Base-by-base conservation (phyloP, 2,329 filamentous ascomycete genomes). In the Cryoendolithus antarcticus region DNA sequence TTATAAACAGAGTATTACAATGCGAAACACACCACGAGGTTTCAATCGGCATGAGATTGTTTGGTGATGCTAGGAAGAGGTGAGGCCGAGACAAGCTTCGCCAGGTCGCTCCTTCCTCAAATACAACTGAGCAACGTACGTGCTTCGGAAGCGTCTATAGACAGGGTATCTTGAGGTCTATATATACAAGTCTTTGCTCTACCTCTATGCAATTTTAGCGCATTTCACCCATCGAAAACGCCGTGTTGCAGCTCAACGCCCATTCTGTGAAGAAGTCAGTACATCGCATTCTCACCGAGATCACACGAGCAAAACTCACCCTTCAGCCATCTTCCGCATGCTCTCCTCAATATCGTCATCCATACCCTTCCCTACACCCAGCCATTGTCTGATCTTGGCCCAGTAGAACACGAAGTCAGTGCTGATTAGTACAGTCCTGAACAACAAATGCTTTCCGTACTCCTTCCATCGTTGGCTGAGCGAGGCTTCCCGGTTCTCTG, bases 331-430 rank as follows among this genome's bases (percentile, higher is more conserved):
- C 41, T 71, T 74, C 61, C 75, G 80, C 86, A 96, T 93, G 50
- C 81, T 74, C 55, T 74, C 73, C 67, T 96, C 91, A 45, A 96
- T 78, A 58, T 89, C 86, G 56, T 95, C 89, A 58, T 96, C 91
- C 82, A 96, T 91, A 0, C 88, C 88, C 6, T 77, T 72, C 0
- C 88, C 86, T 3, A 78, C 61, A 0, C 84, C 83, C 9, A 95
- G 56, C 57, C 74, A 72, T 64, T 96, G 88, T 48, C 77, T 72
- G 5, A 93, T 37, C 63, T 82, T 84, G 51, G 77, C 81, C 50
- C 81, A 82, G 59, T 82, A 93, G 59, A 94, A 98, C 8, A 81
- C 75, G 0, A 93, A 56, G 60, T 96, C 91, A 10, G 78, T 83
- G 4, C 74, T 69, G 10, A 85, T 64, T 49, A 98, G 60, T 29